Base-by-base conservation (phyloP, 1,139 yeast genomes). In the Lodderomyces margitis region DNA sequence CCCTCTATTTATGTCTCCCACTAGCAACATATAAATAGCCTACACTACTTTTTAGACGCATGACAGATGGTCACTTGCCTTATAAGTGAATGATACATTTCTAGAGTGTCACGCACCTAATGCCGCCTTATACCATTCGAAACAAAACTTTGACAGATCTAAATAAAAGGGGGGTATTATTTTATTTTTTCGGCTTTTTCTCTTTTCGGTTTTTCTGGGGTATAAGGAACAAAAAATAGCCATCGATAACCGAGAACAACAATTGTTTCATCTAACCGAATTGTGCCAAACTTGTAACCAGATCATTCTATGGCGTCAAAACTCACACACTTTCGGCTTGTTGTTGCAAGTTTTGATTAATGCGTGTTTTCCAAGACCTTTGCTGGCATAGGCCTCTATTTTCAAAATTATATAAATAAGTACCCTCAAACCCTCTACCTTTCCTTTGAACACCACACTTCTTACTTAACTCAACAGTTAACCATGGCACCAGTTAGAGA, bases 401-500 rank as follows among this genome's bases (percentile, higher is more conserved):
- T 27, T 5, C 16, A 27, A 5, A 12, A 12, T 5, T 28, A 7
- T 28, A 28, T 28, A 28, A 15, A 28, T 15, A 28, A 15, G 19
- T 28, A 8, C 11, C 11, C 16, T 5, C 4, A 28, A 15, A n/a
- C 11, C 19, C 32, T 15, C 32, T 28, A 4, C n/a, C 6, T 8
- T 15, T 15, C 10, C 32, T 14, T 15, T 19, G 3, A 8, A 15
- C 32, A 15, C 10, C 17, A 25, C 30, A n/a, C 4, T 25, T 3
- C 4, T 8, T 28, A 7, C 4, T 5, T 28, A 28, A 14, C 5
- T 8, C 30, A n/a, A 24, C 6, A 8, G 11, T 12, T 8, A 27
- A 14, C 15, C 19, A 45, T 45, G 48, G 28, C 45, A 16, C 48
- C 48, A 11, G 45, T 45, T 34, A 42, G 44, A 28, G 46, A 42